Evolutionary conservation across 192 early-diverging fungal species (phyloP), one percentile per base, ranked within the genome.

Genomic region (Coemansia sp.): DNA sequence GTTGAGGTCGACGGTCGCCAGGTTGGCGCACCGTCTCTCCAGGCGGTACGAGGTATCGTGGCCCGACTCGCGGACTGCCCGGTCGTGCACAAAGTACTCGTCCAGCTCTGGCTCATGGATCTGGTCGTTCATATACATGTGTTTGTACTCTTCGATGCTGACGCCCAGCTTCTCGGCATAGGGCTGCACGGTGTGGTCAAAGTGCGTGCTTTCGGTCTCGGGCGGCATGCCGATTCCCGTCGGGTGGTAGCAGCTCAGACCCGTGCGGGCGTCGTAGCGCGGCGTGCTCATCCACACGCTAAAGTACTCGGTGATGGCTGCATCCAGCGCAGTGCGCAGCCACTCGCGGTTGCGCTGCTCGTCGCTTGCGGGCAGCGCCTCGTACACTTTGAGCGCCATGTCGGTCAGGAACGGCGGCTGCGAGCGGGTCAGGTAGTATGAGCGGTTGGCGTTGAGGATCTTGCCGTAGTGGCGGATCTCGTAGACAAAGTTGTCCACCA

Each of bases 371-470:
- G 80, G 64, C 46, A 93, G 79, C 6, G 72, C 69, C 57, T 83
- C 79, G 47, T 81, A 88, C n/a, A 93, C 88, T 56, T 88, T 83
- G 50, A 90, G 80, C 5, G 87, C 81, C 97, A 99, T 98, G 66
- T 98, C 95, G 0, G 94, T 96, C 40, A 99, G 72, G 72, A 99
- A 97, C 6, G 97, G 97, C 12, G 97, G 97, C 75, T 99, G 97
- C 7, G 94, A 96, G 20, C 97, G 87, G 0, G 89, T 90, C 18
- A 99, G 73, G 68, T 98, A 99, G 80, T 99, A 99, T 30, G 86
- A 88, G 21, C 97, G 88, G 72, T 97, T 97, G 65, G 95, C 97
- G 71, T 99, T 99, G 40, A 98, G 83, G 64, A 99, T 97, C 77
- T 97, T 97, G 56, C 93, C 93, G 59, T 99, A 99, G 75, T 96